phyloP scores from a whole-genome alignment of 306 rosid species.

The Vigna radiata region DNA sequence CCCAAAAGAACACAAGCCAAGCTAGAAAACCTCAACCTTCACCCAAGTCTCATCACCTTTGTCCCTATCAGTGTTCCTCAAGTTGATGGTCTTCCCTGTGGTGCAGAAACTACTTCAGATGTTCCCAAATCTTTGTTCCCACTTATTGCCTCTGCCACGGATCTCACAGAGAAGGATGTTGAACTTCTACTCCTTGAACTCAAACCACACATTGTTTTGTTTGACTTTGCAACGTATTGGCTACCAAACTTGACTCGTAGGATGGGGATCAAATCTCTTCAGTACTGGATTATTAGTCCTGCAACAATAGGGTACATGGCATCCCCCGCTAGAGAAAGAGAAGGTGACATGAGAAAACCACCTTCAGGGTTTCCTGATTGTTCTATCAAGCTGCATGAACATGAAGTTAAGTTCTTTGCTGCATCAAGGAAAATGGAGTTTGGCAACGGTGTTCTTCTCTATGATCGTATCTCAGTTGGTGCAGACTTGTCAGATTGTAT shows the following conservation, averaged over 20 bases:
- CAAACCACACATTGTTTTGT: conserved; percentile 30
- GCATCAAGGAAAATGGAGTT: neutral
- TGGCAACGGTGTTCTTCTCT: conserved; percentile 1
- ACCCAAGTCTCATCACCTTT: conserved; percentile 24
- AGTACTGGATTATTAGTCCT: neutral
- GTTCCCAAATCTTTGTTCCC: neutral
- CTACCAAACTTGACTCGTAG: neutral
- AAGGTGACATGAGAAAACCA: neutral
- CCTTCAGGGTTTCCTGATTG: conserved; percentile 5
- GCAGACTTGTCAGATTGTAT: neutral
- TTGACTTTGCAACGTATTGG: conserved; percentile 18
- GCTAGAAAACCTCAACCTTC: conserved; percentile 25
- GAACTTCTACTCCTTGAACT: neutral
- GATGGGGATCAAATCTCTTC: conserved; percentile 27
- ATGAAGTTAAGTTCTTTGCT: neutral
- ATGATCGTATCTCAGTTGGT: neutral
- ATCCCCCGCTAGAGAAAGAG: neutral
- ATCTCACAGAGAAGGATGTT: neutral
- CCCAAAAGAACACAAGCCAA: conserved; percentile 33
- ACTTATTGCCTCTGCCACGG: conserved; percentile 18
- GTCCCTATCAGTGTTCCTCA: conserved; percentile 28
- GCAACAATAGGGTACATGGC: neutral
- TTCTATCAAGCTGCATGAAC: neutral
- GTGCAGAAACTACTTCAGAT: conserved; percentile 28
- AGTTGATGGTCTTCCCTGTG: conserved; percentile 23